Evolutionary conservation across 1,139 yeast species (phyloP).

Genomic region (Geotrichum armillariae): DNA sequence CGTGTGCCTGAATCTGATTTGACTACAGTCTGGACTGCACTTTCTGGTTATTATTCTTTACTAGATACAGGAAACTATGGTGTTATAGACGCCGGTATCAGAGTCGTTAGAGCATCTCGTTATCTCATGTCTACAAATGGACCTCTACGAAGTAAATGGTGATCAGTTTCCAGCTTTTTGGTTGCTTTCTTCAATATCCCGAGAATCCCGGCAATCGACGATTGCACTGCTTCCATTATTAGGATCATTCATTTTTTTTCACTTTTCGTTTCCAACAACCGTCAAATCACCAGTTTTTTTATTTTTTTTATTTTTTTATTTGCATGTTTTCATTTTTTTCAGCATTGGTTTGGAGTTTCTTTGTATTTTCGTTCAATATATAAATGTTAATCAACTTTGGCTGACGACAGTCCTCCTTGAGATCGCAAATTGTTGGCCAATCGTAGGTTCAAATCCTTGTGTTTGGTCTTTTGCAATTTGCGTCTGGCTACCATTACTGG

Average conservation of each 20-base stretch:
- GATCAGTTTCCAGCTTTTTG: too few species aligned
- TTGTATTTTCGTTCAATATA: too few species aligned
- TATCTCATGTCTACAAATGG: conserved; percentile 30
- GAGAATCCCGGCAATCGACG: too few species aligned
- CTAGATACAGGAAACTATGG: conserved; percentile 22
- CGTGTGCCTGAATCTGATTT: conserved; percentile 32
- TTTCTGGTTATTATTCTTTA: conserved; percentile 28
- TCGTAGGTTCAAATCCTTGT: conserved; percentile 48
- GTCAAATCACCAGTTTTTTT: too few species aligned
- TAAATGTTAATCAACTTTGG: conserved; percentile 35
- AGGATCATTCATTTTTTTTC: too few species aligned
- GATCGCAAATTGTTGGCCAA: conserved; percentile 42
- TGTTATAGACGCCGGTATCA: conserved; percentile 25
- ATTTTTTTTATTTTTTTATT: too few species aligned
- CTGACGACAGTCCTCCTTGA: conserved; percentile 29
- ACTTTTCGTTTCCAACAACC: too few species aligned
- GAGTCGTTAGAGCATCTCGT: conserved; percentile 32
- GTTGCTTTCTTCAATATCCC: too few species aligned
- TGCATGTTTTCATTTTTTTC: too few species aligned
- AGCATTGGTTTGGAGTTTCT: too few species aligned
- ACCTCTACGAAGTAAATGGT: conserved; percentile 27
- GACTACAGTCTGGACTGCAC: conserved; percentile 30
- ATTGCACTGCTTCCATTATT: too few species aligned
- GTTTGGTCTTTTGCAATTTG: conserved; percentile 71
- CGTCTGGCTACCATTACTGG: conserved; percentile 92